Base-by-base conservation (phyloP, 2,329 filamentous ascomycete species). In the Aspergillus phoenicis region DNA sequence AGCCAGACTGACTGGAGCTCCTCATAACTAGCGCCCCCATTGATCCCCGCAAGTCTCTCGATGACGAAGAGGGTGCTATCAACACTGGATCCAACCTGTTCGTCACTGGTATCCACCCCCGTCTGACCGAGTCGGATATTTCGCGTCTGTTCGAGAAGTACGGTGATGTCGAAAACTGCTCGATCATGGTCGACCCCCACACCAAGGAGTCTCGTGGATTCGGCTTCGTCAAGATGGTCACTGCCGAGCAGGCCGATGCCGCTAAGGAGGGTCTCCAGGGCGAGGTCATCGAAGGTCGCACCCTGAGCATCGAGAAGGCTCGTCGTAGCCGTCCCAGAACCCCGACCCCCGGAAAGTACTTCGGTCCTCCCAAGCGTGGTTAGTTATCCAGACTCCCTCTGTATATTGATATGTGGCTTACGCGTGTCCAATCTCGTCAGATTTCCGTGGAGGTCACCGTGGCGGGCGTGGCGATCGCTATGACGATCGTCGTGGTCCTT, bases 161-260 rank as follows among this genome's bases (percentile, higher is more conserved):
- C 73, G 95, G 95, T 70, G 93, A 97, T 76, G 95, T 99, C 56
- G 94, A 98, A 82, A 98, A 96, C 82, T 98, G 94, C 83, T 96
- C 97, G 79, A 99, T 99, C 82, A 99, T 99, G 95, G 88, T 94
- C 74, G 95, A 99, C 75, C 95, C 95, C 64, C 95, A 99, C 80
- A 96, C 91, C 73, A 96, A 97, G 82, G 95, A 99, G 81, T 98
- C 94, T 70, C 95, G 95, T 79, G 95, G 95, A 68, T 99, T 99
- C 69, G 95, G 95, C 59, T 99, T 99, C 82, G 95, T 99, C 77
- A 98, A 99, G 84, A 98, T 99, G 94, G 88, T 93, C 63, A 96
- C 92, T 61, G 87, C 91, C 52, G 94, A 98, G 59, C 91, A 97
- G 80, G 95, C 95, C 66, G 95, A 99, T 79, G 93, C 95, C 69